These are phyloP conservation scores for bread wheat (Triticum aestivum) DNA, from an alignment of 176 grass and related monocot species.

Conservation along the genomic window DNA sequence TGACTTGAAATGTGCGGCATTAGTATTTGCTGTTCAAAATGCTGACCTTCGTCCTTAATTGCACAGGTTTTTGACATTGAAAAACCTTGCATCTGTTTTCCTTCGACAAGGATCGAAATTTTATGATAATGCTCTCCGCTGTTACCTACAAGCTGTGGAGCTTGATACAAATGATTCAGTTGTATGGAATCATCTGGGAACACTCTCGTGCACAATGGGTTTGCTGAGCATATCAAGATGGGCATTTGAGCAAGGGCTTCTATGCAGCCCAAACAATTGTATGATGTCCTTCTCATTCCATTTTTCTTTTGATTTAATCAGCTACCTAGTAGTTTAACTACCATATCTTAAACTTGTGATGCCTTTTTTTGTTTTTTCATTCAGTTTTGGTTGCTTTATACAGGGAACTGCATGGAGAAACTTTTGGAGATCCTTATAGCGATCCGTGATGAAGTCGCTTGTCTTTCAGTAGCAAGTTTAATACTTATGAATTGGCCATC, in stretches of 20 bases:
- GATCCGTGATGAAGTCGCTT: conserved; percentile 86
- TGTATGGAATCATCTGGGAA: conserved; percentile 96
- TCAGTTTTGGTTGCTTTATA: conserved; percentile 5
- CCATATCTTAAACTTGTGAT: conserved; percentile 10
- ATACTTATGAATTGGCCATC: conserved; percentile 93
- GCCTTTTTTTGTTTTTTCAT: conserved; percentile 23
- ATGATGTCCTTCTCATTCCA: conserved; percentile 37
- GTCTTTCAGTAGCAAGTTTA: conserved; percentile 77
- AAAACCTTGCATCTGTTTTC: conserved; percentile 93
- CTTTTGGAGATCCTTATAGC: conserved; percentile 89
- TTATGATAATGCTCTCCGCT: conserved; percentile 84
- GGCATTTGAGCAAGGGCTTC: conserved; percentile 96
- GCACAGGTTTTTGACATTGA: conserved; percentile 84
- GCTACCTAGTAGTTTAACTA: conserved; percentile 5
- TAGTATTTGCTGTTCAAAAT: conserved; percentile 26
- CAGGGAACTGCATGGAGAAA: conserved; percentile 99
- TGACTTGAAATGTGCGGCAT: not conserved
- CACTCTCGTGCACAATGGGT: conserved; percentile 91
- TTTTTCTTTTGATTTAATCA: conserved; percentile 26
- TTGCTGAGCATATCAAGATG: conserved; percentile 84
- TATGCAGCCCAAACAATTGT: conserved; percentile 97
- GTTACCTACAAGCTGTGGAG: conserved; percentile 93
- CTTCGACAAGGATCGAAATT: conserved; percentile 68
- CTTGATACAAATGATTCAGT: conserved; percentile 93
- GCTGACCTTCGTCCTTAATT: conserved; percentile 33